These are phyloP conservation scores for Cairneyella variabilis DNA, from an alignment of 495 filamentous ascomycete species.

Conservation along the genomic window DNA sequence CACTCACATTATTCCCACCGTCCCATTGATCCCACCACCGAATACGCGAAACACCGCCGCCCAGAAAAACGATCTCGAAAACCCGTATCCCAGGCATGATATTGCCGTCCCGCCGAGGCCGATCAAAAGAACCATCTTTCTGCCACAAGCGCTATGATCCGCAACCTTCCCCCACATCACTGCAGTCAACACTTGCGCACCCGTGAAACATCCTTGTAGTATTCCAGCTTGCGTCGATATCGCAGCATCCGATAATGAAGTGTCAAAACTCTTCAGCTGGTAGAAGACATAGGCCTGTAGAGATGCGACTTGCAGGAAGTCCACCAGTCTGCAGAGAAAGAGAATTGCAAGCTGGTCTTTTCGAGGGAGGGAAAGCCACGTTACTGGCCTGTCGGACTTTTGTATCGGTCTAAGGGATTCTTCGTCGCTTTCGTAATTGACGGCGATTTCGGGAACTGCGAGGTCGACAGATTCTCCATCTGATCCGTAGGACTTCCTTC, in stretches of 20 bases:
- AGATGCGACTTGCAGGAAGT: slow-evolving; percentile 44
- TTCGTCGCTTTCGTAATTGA: no score
- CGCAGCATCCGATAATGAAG: slow-evolving; percentile 55
- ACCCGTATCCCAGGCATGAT: slow-evolving; percentile 70
- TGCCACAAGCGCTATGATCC: slow-evolving; percentile 63
- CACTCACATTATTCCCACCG: slow-evolving; percentile 66
- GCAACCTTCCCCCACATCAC: slow-evolving; percentile 76
- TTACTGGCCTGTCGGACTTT: no score
- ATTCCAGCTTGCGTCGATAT: slow-evolving; percentile 74
- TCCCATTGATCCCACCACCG: slow-evolving; percentile 75
- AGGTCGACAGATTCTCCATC: no score
- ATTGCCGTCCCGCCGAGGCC: slow-evolving; percentile 62
- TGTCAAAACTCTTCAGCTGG: slow-evolving; percentile 64
- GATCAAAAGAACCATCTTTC: slow-evolving; percentile 72
- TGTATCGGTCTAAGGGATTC: no score
- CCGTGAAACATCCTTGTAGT: slow-evolving; percentile 68
- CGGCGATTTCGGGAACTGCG: no score
- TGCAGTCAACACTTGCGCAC: slow-evolving; percentile 74
- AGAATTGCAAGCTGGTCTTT: slow-evolving; percentile 42
- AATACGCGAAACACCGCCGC: slow-evolving; percentile 67
- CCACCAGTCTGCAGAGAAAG: slow-evolving; percentile 38
- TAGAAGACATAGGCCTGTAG: slow-evolving; percentile 66
- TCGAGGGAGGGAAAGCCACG: slow-evolving; percentile 33
- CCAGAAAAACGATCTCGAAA: slow-evolving; percentile 63
- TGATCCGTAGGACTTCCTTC: no score